Evolutionary conservation across 805 yeast genomes (phyloP).

Genomic region (Yarrowia hollandica): DNA sequence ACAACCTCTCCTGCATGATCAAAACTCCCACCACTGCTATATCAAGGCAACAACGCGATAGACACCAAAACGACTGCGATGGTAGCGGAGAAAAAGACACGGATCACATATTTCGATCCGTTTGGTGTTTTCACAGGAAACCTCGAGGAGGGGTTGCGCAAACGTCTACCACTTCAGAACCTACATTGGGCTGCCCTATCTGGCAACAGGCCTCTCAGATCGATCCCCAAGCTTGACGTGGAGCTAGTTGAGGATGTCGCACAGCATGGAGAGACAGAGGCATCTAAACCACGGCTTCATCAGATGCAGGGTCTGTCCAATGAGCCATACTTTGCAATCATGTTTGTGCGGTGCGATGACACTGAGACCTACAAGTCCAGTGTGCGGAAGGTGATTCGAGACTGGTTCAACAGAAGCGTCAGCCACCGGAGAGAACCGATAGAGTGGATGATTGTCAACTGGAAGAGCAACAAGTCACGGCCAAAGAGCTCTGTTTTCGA

Average conservation of each 20-base stretch:
- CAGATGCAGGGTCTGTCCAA: slow-evolving; percentile 45
- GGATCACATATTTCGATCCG: slow-evolving; percentile 73
- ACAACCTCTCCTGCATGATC: slow-evolving; percentile 6
- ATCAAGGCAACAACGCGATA: slow-evolving; percentile 1
- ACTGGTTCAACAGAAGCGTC: slow-evolving; percentile 63
- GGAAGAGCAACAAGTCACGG: slow-evolving; percentile 42
- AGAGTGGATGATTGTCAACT: slow-evolving; percentile 63
- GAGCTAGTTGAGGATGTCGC: slow-evolving; percentile 61
- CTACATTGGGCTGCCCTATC: slow-evolving; percentile 63
- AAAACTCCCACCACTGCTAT: slow-evolving; percentile 29
- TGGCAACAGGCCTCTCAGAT: slow-evolving; percentile 53
- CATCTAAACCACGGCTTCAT: slow-evolving; percentile 38
- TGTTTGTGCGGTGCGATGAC: slow-evolving; percentile 65
- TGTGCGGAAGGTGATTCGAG: slow-evolving; percentile 76
- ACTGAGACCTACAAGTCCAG: slow-evolving; percentile 75
- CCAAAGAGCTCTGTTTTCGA: slow-evolving; percentile 54
- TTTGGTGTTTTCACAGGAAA: slow-evolving; percentile 50
- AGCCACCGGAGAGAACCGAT: slow-evolving; percentile 48
- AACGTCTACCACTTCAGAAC: slow-evolving; percentile 58
- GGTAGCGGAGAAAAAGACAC: slow-evolving; percentile 34
- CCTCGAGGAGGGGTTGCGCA: slow-evolving; percentile 46
- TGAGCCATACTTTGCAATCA: slow-evolving; percentile 60
- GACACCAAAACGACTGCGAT: slow-evolving; percentile 11
- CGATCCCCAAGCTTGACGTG: slow-evolving; percentile 61
- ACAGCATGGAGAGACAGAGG: slow-evolving; percentile 31